phyloP scores from a whole-genome alignment of 192 early-diverging fungal genomes.

The Backusella liffmaniae region DNA sequence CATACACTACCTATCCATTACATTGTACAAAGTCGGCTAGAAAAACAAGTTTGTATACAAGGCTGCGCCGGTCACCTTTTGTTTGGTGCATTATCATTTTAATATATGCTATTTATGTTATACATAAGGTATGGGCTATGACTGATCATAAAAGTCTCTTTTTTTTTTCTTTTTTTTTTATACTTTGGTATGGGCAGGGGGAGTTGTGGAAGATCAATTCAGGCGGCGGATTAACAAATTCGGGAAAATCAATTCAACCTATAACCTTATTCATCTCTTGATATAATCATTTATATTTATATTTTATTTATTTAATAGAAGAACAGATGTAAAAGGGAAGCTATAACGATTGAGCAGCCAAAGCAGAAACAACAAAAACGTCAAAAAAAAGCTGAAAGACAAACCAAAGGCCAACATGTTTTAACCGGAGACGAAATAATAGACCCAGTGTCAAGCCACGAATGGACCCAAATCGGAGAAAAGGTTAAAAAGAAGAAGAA shows the following conservation, averaged over 20 bases:
- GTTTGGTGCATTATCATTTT: slow-evolving; percentile 9
- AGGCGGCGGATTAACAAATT: slow-evolving; percentile 1
- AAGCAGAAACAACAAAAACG: neutral
- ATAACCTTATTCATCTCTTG: neutral
- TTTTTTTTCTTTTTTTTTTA: neutral
- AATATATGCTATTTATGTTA: neutral
- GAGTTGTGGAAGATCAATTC: neutral
- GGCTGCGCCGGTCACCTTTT: neutral
- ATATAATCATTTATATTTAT: neutral
- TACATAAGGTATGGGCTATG: neutral
- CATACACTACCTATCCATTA: neutral
- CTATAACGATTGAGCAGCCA: neutral
- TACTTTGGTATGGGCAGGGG: neutral
- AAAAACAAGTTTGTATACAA: neutral
- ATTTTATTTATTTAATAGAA: neutral
- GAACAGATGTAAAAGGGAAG: neutral
- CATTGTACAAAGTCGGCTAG: neutral
- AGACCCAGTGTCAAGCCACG: neutral
- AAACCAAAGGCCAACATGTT: neutral
- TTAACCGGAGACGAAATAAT: neutral
- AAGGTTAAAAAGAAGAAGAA: neutral
- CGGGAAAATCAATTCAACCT: neutral
- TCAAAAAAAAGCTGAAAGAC: neutral
- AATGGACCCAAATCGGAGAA: neutral
- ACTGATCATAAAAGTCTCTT: neutral